phyloP scores from a whole-genome alignment of 768 basidiomycete genomes.

The Pilatotrama ljubarskyi region DNA sequence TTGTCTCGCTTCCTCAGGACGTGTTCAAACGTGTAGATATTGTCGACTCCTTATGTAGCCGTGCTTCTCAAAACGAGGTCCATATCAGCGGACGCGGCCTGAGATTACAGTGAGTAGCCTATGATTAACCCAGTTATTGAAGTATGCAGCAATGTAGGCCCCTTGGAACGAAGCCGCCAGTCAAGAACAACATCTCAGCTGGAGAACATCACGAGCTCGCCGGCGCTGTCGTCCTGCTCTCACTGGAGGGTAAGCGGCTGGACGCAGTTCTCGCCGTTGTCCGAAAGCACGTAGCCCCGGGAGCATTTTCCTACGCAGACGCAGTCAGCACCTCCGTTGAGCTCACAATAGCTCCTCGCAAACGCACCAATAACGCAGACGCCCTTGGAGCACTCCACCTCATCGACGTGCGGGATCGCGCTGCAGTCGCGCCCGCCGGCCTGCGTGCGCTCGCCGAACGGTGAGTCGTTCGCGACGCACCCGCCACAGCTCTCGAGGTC shows the following conservation, averaged over 20 bases:
- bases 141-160: too few relatives aligned
- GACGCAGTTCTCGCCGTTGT: not conserved
- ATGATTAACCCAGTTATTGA: not conserved
- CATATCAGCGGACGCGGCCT: too few relatives aligned
- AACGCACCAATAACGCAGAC: constrained; percentile 41
- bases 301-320: not conserved
- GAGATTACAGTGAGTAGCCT: not conserved
- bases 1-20: not conserved
- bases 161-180: too few relatives aligned
- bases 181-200: not conserved
- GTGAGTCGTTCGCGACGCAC: constrained; percentile 24
- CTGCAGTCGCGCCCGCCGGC: constrained; percentile 46
- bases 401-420: constrained; percentile 40
- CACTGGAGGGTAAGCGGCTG: not conserved
- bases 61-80: not conserved
- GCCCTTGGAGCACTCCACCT: constrained; percentile 37
- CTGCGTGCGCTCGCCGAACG: constrained; percentile 24
- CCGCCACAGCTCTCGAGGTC: constrained; percentile 28
- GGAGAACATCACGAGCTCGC: too few relatives aligned
- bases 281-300: not conserved
- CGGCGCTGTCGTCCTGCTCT: not conserved
- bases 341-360: not conserved
- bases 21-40: not conserved
- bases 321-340: not conserved
- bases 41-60: not conserved